Conservation (phyloP, 345 rosid species). For the Carallia pectinifolia region DNA sequence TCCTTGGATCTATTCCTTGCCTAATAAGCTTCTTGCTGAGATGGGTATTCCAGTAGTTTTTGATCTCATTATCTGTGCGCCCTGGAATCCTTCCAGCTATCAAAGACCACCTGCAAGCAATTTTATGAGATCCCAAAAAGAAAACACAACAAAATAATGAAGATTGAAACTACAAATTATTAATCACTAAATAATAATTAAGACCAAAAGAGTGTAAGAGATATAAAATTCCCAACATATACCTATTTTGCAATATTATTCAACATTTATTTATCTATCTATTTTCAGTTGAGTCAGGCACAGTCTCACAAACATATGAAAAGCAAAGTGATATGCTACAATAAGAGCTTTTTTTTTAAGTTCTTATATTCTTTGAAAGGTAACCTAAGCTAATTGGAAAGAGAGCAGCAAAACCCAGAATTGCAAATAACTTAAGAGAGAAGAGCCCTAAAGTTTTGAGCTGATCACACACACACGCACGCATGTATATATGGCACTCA, state of each 20-base stretch:
- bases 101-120: conserved; percentile 23
- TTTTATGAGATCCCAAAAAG: neutral
- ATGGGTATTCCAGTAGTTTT: conserved; percentile 30
- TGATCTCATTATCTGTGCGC: conserved; percentile 30
- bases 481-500: neutral
- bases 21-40: conserved; percentile 31
- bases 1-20: conserved; percentile 32
- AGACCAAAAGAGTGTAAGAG: too few relatives aligned
- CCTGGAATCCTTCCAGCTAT: conserved; percentile 33
- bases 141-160: neutral
- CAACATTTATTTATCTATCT: neutral
- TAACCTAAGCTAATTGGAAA: too few relatives aligned
- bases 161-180: too few relatives aligned
- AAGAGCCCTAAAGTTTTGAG: neutral
- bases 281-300: too few relatives aligned
- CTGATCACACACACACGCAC: neutral
- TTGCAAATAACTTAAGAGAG: neutral
- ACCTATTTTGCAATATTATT: too few relatives aligned
- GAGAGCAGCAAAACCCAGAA: too few relatives aligned
- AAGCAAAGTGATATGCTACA: neutral
- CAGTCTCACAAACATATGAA: neutral
- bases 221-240: neutral
- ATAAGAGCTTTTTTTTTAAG: too few relatives aligned
- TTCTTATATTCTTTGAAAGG: too few relatives aligned
- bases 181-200: too few relatives aligned